Evolutionary conservation across 2,329 filamentous ascomycete genomes (phyloP).

Genomic region (Grosmannia huntii): DNA sequence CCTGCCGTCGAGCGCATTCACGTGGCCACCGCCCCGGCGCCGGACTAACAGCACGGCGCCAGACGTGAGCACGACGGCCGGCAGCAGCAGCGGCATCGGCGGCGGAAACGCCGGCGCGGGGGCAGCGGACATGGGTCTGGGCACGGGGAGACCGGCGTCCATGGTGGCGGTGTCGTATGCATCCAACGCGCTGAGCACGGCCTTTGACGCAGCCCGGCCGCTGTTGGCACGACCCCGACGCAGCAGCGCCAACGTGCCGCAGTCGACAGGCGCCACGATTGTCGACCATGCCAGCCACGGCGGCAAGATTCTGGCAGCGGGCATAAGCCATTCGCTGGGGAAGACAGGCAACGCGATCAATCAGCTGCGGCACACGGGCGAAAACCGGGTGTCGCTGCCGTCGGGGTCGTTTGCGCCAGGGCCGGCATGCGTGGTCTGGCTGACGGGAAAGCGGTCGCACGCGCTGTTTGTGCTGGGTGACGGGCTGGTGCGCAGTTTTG

Average conservation of each 20-base stretch:
- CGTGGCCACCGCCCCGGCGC: slow-evolving; percentile 67
- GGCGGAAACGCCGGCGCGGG: slow-evolving; percentile 18
- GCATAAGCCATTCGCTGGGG: slow-evolving; percentile 61
- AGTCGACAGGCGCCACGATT: slow-evolving; percentile 30
- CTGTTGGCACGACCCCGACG: slow-evolving; percentile 43
- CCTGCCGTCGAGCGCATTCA: slow-evolving; percentile 67
- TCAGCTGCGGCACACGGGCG: slow-evolving; percentile 60
- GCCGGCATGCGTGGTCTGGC: slow-evolving; percentile 51
- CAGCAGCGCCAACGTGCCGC: slow-evolving; percentile 28
- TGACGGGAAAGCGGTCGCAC: slow-evolving; percentile 48
- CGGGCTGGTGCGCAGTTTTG: slow-evolving; percentile 54
- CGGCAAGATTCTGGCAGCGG: slow-evolving; percentile 58
- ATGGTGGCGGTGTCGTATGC: slow-evolving; percentile 55
- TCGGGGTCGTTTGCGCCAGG: slow-evolving; percentile 38
- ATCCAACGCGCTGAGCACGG: slow-evolving; percentile 56
- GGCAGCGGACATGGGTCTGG: slow-evolving; percentile 17
- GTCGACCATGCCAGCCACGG: slow-evolving; percentile 55
- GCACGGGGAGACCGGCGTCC: slow-evolving; percentile 18
- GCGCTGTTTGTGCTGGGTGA: slow-evolving; percentile 52
- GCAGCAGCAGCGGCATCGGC: neutral
- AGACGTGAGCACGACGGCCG: slow-evolving; percentile 28
- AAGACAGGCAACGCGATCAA: slow-evolving; percentile 59
- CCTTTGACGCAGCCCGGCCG: slow-evolving; percentile 54
- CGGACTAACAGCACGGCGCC: slow-evolving; percentile 24
- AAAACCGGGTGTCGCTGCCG: slow-evolving; percentile 62